A percentile compares a stretch with the other conserved stretches of the same genome.
phyloP scores from a whole-genome alignment of 2,329 filamentous ascomycete genomes.

The Pseudovirgaria hyperparasitica region DNA sequence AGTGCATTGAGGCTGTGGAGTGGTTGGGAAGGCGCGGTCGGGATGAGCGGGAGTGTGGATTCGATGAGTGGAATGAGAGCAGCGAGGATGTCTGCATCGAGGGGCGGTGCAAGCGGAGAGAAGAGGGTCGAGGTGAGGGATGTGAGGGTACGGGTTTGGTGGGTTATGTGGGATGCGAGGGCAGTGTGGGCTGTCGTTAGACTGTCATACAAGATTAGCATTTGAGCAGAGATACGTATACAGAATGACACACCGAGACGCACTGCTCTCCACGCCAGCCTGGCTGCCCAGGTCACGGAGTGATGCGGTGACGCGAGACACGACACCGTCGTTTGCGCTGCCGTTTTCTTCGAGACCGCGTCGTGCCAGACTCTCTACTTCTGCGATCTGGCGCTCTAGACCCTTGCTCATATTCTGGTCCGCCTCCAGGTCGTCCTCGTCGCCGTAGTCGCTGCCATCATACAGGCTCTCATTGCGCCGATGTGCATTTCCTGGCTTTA shows the following conservation, averaged over 20 bases:
- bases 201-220: slow-evolving; percentile 29
- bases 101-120: slow-evolving; percentile 52
- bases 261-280: slow-evolving; percentile 57
- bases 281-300: slow-evolving; percentile 62
- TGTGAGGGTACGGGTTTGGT: slow-evolving; percentile 65
- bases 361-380: slow-evolving; percentile 55
- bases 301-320: slow-evolving; percentile 55
- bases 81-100: slow-evolving; percentile 53
- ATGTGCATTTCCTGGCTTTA: slow-evolving; percentile 23
- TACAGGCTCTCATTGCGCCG: slow-evolving; percentile 40
- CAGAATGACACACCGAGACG: slow-evolving; percentile 45
- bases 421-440: slow-evolving; percentile 55
- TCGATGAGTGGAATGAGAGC: slow-evolving; percentile 56
- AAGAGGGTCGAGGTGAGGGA: slow-evolving; percentile 60
- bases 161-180: slow-evolving; percentile 58
- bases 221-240: neutral
- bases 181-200: slow-evolving; percentile 65
- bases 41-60: slow-evolving; percentile 53
- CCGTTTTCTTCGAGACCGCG: slow-evolving; percentile 53
- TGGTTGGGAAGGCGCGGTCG: slow-evolving; percentile 49
- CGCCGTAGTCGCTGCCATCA: slow-evolving; percentile 63
- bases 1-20: slow-evolving; percentile 56
- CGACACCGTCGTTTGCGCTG: slow-evolving; percentile 51
- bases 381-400: slow-evolving; percentile 57
- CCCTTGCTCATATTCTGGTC: slow-evolving; percentile 53